Evolutionary conservation across 805 yeast species (phyloP), one percentile per base, ranked within the genome.

Genomic region (Metschnikowia shivogae): DNA sequence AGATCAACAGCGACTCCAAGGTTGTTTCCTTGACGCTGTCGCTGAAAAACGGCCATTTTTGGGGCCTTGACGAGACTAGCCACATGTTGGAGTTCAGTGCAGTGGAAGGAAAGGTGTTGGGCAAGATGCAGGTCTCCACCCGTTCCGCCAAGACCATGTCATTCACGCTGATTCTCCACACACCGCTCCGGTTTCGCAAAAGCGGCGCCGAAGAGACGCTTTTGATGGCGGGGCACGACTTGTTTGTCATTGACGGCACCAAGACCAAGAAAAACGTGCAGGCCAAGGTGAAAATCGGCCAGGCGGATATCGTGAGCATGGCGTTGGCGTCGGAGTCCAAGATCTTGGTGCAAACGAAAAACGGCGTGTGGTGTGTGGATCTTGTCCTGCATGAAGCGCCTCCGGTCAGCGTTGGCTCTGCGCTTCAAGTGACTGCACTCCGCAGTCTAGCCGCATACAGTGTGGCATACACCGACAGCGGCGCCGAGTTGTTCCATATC

Each of bases 391-490:
- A 19, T 8, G 40, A 37, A n/a, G 27, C 12, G 20, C 40, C 40
- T 10, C 40, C 40, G 6, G 40, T 37, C 14, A 14, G 34, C 40
- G 13, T 37, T 6, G 40, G 34, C 5, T 29, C 34, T 19, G 17
- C 33, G 3, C 34, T 29, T n/a, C 40, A 37, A 20, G 40, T 19
- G 27, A 26, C 26, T 9, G 27, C 33, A 26, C 33, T 37, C 19
- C 40, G 40, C 40, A 37, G 40, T 11, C 40, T 37, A 37, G 47
- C 39, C 27, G 39, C 32, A 5, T 44, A 45, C 27, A 43, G 44
- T 32, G 53, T 66, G 42, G 61, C 66, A 12, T 58, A 64, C 22
- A 50, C 68, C 2, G 56, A 55, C 14, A 61, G 67, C 31, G 65
- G 63, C 3, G 57, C 70, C 8, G 63, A 62, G 36, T 50, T 72